Percentiles rank a stretch among this genome's conserved stretches.
Conservation (phyloP, 2,329 filamentous ascomycete species). For the Falciphora oryzae region DNA sequence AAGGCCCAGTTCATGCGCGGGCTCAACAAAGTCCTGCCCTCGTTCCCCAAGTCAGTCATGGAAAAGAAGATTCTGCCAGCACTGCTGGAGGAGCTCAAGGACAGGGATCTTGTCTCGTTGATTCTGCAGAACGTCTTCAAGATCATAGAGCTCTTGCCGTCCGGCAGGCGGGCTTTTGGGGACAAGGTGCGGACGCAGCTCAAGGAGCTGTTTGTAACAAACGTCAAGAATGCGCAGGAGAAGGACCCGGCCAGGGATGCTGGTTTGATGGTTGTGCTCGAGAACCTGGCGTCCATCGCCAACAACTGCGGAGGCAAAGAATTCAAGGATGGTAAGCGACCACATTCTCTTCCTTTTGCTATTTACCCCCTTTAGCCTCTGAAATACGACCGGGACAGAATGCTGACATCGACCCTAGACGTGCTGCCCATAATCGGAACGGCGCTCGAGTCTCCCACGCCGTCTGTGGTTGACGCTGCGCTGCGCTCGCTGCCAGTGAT, state of each 20-base stretch:
- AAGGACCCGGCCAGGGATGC: constrained; percentile 81
- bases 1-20: constrained; percentile 91
- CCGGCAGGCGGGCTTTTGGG: constrained; percentile 70
- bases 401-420: constrained; percentile 46
- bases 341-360: not conserved
- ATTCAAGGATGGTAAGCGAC: constrained; percentile 75
- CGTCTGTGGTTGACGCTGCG: constrained; percentile 80
- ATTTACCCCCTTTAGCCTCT: not conserved
- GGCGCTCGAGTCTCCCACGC: constrained; percentile 82
- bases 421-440: constrained; percentile 80
- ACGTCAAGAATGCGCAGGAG: constrained; percentile 56
- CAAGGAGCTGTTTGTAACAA: constrained; percentile 72
- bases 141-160: constrained; percentile 73
- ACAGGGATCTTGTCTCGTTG: constrained; percentile 75
- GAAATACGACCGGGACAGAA: not conserved
- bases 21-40: constrained; percentile 76
- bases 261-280: constrained; percentile 83
- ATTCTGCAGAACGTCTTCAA: constrained; percentile 91
- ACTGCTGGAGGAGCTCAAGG: constrained; percentile 88
- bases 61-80: constrained; percentile 92
- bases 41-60: constrained; percentile 88
- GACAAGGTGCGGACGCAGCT: constrained; percentile 82
- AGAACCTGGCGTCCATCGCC: constrained; percentile 71
- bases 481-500: constrained; percentile 72
- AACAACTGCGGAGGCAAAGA: constrained; percentile 84